phyloP scores from a whole-genome alignment of 345 rosid genomes.

The Draba incana region DNA sequence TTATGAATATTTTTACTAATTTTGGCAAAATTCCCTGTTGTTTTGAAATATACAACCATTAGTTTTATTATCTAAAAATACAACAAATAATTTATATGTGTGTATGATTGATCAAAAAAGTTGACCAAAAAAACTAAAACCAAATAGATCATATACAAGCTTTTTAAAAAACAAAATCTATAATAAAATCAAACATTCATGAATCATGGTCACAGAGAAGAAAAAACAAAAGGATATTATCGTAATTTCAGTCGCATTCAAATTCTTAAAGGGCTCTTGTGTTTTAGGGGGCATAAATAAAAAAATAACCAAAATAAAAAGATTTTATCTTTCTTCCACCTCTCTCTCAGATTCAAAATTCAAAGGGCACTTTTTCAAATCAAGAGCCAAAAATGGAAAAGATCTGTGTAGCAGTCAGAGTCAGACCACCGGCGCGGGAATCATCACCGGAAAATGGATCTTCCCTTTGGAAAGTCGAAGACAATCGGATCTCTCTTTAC shows the following conservation, averaged over 20 bases:
- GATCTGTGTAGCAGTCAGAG: conserved; percentile 90
- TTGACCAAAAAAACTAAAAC: no score
- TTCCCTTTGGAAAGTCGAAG: conserved; percentile 51
- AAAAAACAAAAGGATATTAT: conserved; percentile 21
- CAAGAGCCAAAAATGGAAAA: conserved; percentile 60
- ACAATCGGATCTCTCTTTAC: conserved; percentile 80
- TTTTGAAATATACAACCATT: no score
- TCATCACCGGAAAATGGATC: conserved; percentile 50
- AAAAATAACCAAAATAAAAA: no score
- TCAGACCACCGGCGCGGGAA: conserved; percentile 60
- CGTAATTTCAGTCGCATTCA: conserved; percentile 31
- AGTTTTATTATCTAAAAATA: no score
- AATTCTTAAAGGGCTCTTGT: background rate
- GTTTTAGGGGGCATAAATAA: conserved; percentile 16
- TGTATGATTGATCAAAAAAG: no score
- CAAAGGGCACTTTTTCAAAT: conserved; percentile 38
- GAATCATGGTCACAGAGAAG: no score
- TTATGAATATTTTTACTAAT: no score
- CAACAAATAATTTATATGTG: no score
- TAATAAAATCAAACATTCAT: no score
- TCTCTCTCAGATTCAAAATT: conserved; percentile 29
- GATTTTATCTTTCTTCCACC: background rate
- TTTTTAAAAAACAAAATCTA: no score
- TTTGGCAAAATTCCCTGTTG: no score
- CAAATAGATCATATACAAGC: no score